Base-by-base conservation (phyloP, 139 green algal genomes). In the Chlorella sp. region DNA sequence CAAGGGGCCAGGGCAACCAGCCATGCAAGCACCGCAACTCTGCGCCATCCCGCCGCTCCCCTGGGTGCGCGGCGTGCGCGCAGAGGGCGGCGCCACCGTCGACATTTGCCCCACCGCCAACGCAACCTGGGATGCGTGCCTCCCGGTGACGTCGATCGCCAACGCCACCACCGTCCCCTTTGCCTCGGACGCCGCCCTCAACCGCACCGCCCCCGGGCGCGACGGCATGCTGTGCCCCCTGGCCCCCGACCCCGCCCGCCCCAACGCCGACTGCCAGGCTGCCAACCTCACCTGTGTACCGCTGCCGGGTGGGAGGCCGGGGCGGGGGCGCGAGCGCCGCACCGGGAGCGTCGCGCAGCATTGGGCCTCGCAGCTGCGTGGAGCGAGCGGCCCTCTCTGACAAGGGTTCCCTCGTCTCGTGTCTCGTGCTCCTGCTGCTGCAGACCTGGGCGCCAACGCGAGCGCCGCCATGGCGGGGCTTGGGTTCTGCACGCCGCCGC, bases 391-490 rank as follows among this genome's bases (percentile, higher is more conserved):
- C n/a, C n/a, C n/a, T 19, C 15, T 69, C 3, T n/a, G 14, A 53
- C n/a, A n/a, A n/a, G n/a, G n/a, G n/a, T n/a, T 53, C 19, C 5
- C 62, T 23, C 19, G 17, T 53, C 8, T 55, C 62, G 40, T 53
- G 38, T 38, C 55, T 33, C 11, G 27, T 8, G 25, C 55, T 38
- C 55, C 55, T 36, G 8, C 25, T 14, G 0, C 38, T 41, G 25
- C 69, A 75, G 69, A n/a, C n/a, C 69, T 75, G 36, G 29, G 21
- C 23, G 9, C 17, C 50, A 75, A 75, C 36, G 41, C 41, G 29
- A 67, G 27, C 69, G 66, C 41, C 27, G n/a, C 15, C 69, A 12
- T 70, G 58, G 31, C 59, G 31, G 58, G 60, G n/a, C 21, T 61
- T 29, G 71, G 71, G 29, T 77, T 60, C 71, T 77, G 71, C 71